Percentiles rank a stretch among this genome's conserved stretches.
phyloP scores from a whole-genome alignment of 1,139 yeast genomes.

The Suhomyces guaymorum region DNA sequence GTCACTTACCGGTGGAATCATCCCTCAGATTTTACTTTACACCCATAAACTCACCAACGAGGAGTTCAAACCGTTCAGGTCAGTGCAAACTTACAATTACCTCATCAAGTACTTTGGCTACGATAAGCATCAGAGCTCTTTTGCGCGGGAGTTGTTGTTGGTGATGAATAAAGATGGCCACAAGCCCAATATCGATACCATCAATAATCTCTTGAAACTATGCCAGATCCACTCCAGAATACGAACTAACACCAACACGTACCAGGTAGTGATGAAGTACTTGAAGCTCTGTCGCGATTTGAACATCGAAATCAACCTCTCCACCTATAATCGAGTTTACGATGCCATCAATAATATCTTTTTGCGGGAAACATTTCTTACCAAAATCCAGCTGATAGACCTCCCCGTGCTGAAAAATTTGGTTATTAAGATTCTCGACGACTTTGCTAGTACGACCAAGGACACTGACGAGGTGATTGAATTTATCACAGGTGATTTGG shows the following conservation, averaged over 20 bases:
- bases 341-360: constrained; percentile 41
- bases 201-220: constrained; percentile 37
- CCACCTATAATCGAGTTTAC: constrained; percentile 42
- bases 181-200: constrained; percentile 42
- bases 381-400: constrained; percentile 31
- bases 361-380: constrained; percentile 39
- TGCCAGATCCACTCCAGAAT: constrained; percentile 36
- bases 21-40: constrained; percentile 40
- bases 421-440: constrained; percentile 36
- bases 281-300: constrained; percentile 30
- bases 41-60: constrained; percentile 40
- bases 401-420: constrained; percentile 38
- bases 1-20: constrained; percentile 38
- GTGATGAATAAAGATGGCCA: constrained; percentile 49
- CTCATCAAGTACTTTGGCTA: constrained; percentile 46
- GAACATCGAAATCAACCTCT: constrained; percentile 34
- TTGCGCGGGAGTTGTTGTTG: constrained; percentile 42
- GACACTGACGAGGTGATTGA: constrained; percentile 28
- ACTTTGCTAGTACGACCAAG: constrained; percentile 33
- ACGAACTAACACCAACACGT: constrained; percentile 36
- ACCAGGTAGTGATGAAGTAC: constrained; percentile 33
- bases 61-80: constrained; percentile 32
- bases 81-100: constrained; percentile 42
- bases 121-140: constrained; percentile 44
- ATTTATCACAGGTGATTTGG: constrained; percentile 39